Base-by-base conservation (phyloP, 768 basidiomycete species). In the Podaxis pistillaris region DNA sequence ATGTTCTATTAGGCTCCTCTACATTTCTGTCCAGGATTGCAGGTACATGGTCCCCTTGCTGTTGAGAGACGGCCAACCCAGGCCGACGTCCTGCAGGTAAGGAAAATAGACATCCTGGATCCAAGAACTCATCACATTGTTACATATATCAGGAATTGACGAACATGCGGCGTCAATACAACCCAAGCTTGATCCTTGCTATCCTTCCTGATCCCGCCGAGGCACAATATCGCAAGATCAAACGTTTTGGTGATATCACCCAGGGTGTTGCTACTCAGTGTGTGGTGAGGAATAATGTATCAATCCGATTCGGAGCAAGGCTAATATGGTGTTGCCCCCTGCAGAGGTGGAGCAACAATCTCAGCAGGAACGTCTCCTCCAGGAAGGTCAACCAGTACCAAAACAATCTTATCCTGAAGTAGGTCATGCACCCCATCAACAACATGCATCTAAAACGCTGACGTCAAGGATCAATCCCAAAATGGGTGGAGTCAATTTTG, bases 191-290 rank as follows among this genome's bases (percentile, higher is more conserved):
- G 36, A 66, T 76, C 26, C 47, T 76, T 22, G 71, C 68, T 19
- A 67, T 77, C 30, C 67, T 77, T 5, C 72, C 70, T 1, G 75
- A 76, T 8, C 68, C 68, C 15, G 74, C 71, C 19, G 65, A 70
- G 7, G 66, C 68, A 0, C 56, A 69, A 4, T 76, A 77, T 52
- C 65, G 64, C 3, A 63, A 64, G 17, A 69, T 76, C n/a, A 77
- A 77, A 58, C 62, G 72, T 19, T 75, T 69, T 52, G 69, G 72
- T 5, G 63, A 69, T 80, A 85, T 73, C 77, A 81, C 56, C 74
- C 78, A 24, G 17, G 88, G 89, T 8, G 79, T 88, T 1, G 79
- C 82, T 0, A 89, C 88, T 0, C 88, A 90, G 52, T 89, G 89
- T 68, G 66, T 90, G 55, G 86, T 86, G 72, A 75, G 79, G 9